These are phyloP conservation scores for Diaporthe amygdali DNA, from an alignment of 2,329 filamentous ascomycete genomes.

Conservation along the genomic window DNA sequence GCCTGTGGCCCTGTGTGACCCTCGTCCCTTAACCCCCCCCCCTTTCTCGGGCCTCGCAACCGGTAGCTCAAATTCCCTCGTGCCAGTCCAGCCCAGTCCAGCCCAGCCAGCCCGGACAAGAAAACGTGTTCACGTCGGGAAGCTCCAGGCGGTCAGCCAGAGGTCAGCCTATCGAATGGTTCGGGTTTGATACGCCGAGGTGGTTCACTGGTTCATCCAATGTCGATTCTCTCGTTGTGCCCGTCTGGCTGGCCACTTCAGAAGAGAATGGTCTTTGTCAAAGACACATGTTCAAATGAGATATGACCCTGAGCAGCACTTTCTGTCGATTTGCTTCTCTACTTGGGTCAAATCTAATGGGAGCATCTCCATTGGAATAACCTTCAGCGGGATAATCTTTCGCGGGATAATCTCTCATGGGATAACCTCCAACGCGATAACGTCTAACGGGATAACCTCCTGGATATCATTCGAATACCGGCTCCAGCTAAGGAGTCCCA, in stretches of 20 bases:
- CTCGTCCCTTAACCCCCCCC: neutral
- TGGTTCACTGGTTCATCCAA: neutral
- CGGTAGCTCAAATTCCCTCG: neutral
- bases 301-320: too few species aligned
- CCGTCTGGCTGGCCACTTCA: neutral
- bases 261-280: neutral
- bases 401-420: neutral
- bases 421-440: too few species aligned
- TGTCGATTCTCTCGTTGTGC: neutral
- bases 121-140: neutral
- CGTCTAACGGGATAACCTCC: too few species aligned
- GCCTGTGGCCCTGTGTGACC: conserved; percentile 16
- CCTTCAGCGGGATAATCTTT: too few species aligned
- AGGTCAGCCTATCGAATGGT: neutral
- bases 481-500: neutral
- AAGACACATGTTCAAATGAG: neutral
- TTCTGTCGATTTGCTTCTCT: neutral
- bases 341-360: too few species aligned
- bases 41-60: conserved; percentile 17
- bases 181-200: neutral
- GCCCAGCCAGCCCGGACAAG: neutral
- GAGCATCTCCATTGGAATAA: too few species aligned
- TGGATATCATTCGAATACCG: neutral
- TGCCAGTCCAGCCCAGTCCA: neutral
- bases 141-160: neutral